Conservation (phyloP, 1,284 basidiomycete genomes). For the Peniophora sp. region DNA sequence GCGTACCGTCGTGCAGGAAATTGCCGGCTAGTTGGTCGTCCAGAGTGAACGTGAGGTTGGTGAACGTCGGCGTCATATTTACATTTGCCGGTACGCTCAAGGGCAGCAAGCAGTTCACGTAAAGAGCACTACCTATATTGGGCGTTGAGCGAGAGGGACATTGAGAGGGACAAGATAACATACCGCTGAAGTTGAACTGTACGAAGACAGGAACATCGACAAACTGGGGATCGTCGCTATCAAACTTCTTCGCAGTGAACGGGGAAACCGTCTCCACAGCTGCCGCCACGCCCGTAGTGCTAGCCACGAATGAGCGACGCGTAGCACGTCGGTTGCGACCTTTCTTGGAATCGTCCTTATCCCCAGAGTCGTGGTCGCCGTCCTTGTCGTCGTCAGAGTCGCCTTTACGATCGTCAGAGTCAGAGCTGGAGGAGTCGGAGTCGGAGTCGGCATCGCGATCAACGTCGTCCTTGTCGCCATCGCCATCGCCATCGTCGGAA, state of each 20-base stretch:
- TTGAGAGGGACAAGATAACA: slow-evolving; percentile 9
- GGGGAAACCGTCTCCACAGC: slow-evolving; percentile 12
- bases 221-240: slow-evolving; percentile 29
- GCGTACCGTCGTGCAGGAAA: slow-evolving; percentile 23
- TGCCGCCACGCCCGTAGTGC: not conserved
- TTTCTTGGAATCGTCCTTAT: not conserved
- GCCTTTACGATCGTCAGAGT: slow-evolving; percentile 7
- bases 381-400: slow-evolving; percentile 4
- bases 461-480: slow-evolving; percentile 13
- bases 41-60: slow-evolving; percentile 26
- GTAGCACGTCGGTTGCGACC: slow-evolving; percentile 1
- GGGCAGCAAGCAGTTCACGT: slow-evolving; percentile 23
- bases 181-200: slow-evolving; percentile 43
- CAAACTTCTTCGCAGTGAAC: slow-evolving; percentile 19
- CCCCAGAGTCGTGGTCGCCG: slow-evolving; percentile 2
- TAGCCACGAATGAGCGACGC: not conserved
- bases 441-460: slow-evolving; percentile 9
- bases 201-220: slow-evolving; percentile 31
- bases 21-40: slow-evolving; percentile 18
- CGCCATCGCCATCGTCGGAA: slow-evolving; percentile 1
- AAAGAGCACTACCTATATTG: slow-evolving; percentile 23
- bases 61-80: slow-evolving; percentile 22
- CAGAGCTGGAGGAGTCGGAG: not conserved
- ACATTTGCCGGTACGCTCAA: slow-evolving; percentile 17
- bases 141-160: slow-evolving; percentile 1